A percentile compares a stretch with the other conserved stretches of the same genome.
These are phyloP conservation scores for Sporothrix brasiliensis DNA, from an alignment of 2,329 filamentous ascomycete species.

Conservation along the genomic window DNA sequence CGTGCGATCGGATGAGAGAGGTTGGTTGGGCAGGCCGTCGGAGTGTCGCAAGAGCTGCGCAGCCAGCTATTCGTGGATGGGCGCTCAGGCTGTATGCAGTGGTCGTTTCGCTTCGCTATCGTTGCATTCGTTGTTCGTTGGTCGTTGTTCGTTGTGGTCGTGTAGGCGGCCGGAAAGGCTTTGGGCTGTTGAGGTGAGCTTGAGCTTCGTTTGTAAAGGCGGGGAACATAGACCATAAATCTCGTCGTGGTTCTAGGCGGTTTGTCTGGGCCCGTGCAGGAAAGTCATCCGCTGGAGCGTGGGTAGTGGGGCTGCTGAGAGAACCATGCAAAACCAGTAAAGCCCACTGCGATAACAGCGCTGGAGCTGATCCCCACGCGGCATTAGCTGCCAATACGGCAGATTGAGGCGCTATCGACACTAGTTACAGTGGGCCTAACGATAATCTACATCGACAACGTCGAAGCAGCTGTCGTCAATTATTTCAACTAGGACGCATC, in stretches of 20 bases:
- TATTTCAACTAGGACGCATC: too few relatives aligned
- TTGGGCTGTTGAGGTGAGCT: not conserved
- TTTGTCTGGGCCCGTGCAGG: constrained; percentile 19
- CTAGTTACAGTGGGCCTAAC: not conserved
- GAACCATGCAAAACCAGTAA: not conserved
- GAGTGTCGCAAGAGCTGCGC: not conserved
- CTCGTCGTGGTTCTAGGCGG: too few relatives aligned
- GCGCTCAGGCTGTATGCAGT: not conserved
- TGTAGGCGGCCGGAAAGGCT: not conserved
- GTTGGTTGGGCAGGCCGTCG: not conserved
- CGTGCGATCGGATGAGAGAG: not conserved
- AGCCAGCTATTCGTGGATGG: not conserved
- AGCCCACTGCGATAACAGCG: not conserved
- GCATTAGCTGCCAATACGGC: not conserved
- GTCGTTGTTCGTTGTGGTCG: not conserved
- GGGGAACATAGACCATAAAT: too few relatives aligned
- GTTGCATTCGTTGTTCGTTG: not conserved
- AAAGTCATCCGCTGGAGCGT: not conserved
- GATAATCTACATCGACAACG: not conserved
- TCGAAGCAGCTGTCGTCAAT: too few relatives aligned
- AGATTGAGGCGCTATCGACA: constrained; percentile 10
- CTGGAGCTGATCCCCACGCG: constrained; percentile 9
- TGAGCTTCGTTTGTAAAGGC: not conserved
- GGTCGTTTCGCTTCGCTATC: not conserved
- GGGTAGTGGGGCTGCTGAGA: constrained; percentile 14